These are phyloP conservation scores for Exophiala aquamarina DNA, from an alignment of 2,329 filamentous ascomycete species.

Conservation along the genomic window DNA sequence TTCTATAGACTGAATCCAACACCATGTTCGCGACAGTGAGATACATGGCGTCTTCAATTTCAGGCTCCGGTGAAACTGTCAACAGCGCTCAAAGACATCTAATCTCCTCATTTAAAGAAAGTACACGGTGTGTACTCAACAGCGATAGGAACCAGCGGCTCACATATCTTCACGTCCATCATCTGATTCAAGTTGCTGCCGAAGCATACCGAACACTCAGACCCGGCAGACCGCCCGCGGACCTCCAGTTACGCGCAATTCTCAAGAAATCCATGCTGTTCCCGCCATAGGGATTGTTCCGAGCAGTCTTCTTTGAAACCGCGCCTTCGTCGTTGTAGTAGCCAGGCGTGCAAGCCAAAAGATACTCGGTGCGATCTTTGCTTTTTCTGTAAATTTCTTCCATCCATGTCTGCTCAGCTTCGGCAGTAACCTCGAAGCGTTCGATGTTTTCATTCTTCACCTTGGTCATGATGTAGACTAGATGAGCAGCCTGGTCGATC, in stretches of 20 bases:
- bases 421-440: constrained; percentile 4
- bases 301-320: neutral
- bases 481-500: constrained; percentile 4
- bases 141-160: too few relatives aligned
- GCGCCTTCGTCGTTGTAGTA: constrained; percentile 16
- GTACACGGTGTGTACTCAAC: too few relatives aligned
- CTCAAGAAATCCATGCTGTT: constrained; percentile 1
- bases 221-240: constrained; percentile 5
- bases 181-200: too few relatives aligned
- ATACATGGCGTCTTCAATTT: too few relatives aligned
- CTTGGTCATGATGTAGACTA: constrained; percentile 1
- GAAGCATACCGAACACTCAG: neutral
- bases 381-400: neutral
- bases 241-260: constrained; percentile 9
- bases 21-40: too few relatives aligned
- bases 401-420: constrained; percentile 13
- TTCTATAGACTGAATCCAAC: too few relatives aligned
- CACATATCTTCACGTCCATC: too few relatives aligned
- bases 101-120: too few relatives aligned
- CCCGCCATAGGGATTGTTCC: neutral
- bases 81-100: too few relatives aligned
- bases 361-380: neutral
- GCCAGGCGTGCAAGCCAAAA: constrained; percentile 9
- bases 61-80: too few relatives aligned
- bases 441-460: constrained; percentile 1